These are phyloP conservation scores for Phytopythium montanum DNA, from an alignment of 352 stramenopile genomes.

Conservation along the genomic window DNA sequence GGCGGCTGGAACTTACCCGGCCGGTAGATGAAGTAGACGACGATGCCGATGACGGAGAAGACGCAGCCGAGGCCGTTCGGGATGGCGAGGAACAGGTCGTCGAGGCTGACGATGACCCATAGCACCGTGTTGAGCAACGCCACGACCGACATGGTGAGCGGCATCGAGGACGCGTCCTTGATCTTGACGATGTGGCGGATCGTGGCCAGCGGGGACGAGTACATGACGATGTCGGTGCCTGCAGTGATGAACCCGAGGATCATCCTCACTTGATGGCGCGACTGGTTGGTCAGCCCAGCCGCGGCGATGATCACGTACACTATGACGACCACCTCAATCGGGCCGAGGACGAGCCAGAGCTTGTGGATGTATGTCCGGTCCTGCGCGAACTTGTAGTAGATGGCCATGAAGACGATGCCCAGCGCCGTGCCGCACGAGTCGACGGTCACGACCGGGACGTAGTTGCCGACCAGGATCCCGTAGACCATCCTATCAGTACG, in stretches of 20 bases:
- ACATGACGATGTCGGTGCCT: conserved; percentile 19
- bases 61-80: conserved; percentile 1
- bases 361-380: conserved; percentile 9
- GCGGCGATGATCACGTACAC: conserved; percentile 9
- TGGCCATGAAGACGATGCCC: conserved; percentile 18
- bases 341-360: conserved; percentile 4
- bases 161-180: conserved; percentile 24
- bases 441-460: conserved; percentile 33
- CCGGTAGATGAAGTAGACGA: conserved; percentile 7
- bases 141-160: conserved; percentile 24
- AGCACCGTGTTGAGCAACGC: conserved; percentile 16
- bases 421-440: conserved; percentile 16
- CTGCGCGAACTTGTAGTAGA: conserved; percentile 20
- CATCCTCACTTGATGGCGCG: conserved; percentile 6
- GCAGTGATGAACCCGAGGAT: conserved; percentile 20
- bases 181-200: conserved; percentile 16
- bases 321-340: not conserved
- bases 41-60: conserved; percentile 2
- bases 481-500: conserved; percentile 20
- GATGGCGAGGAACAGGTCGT: conserved; percentile 11
- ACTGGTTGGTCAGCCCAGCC: conserved; percentile 11
- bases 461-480: conserved; percentile 21
- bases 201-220: conserved; percentile 20
- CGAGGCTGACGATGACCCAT: conserved; percentile 15
- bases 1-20: conserved; percentile 1